These are phyloP conservation scores for Hyaloscypha variabilis DNA, from an alignment of 495 filamentous ascomycete species.

Conservation along the genomic window DNA sequence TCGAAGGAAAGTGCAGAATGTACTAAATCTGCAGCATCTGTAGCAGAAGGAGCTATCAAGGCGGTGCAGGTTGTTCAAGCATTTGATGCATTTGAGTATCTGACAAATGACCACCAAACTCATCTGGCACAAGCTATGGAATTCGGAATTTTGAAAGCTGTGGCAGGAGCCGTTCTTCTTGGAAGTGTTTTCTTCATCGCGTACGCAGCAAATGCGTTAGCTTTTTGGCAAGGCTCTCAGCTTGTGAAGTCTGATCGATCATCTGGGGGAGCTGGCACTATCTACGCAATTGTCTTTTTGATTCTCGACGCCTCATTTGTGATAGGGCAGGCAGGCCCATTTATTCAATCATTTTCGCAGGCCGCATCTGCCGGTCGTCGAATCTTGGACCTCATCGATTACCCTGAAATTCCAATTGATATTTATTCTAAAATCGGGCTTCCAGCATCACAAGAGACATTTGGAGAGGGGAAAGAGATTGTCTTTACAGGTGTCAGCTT, in stretches of 20 bases:
- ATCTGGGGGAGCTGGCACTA: slow-evolving; percentile 49
- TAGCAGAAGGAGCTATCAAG: slow-evolving; percentile 53
- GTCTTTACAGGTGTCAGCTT: slow-evolving; percentile 26
- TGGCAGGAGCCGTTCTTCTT: slow-evolving; percentile 60
- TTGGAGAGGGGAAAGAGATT: slow-evolving; percentile 22
- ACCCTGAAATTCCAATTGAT: slow-evolving; percentile 37
- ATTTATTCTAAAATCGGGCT: slow-evolving; percentile 38
- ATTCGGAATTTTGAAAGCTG: slow-evolving; percentile 59
- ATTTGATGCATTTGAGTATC: slow-evolving; percentile 45
- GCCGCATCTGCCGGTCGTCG: slow-evolving; percentile 56
- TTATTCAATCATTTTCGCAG: slow-evolving; percentile 57
- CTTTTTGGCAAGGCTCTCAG: slow-evolving; percentile 66
- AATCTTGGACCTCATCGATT: slow-evolving; percentile 52
- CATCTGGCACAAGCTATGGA: slow-evolving; percentile 45
- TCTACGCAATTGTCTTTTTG: slow-evolving; percentile 68
- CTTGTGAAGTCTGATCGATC: slow-evolving; percentile 53
- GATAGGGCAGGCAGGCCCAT: slow-evolving; percentile 65
- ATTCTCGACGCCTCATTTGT: slow-evolving; percentile 64
- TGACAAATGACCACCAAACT: slow-evolving; percentile 49
- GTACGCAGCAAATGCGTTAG: slow-evolving; percentile 60
- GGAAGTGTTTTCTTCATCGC: slow-evolving; percentile 69
- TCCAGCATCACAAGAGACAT: slow-evolving; percentile 48
- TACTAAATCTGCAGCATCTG: slow-evolving; percentile 45
- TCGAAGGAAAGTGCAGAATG: slow-evolving; percentile 53
- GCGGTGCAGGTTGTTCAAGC: slow-evolving; percentile 56